Evolutionary conservation across 352 stramenopile genomes (phyloP).

Genomic region (Phytopythium kandeliae): DNA sequence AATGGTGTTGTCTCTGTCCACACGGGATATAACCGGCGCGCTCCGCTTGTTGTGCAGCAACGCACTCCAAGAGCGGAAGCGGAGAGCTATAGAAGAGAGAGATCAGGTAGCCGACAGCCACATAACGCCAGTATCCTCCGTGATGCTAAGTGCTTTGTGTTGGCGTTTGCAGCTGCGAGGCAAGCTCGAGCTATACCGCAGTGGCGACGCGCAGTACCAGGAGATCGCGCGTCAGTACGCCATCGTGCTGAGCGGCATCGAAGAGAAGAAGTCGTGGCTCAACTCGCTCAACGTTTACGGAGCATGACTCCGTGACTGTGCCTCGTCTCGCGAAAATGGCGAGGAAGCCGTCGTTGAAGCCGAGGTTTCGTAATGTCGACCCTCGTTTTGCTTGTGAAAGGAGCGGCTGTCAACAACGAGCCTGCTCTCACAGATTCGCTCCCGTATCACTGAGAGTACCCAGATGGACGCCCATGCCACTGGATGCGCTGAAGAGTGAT

Average conservation of each 20-base stretch:
- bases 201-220: slow-evolving; percentile 26
- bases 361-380: too few relatives aligned
- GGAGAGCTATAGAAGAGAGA: slow-evolving; percentile 14
- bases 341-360: too few relatives aligned
- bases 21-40: not conserved
- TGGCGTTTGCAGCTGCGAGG: slow-evolving; percentile 14
- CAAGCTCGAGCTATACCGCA: slow-evolving; percentile 30
- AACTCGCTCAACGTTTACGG: slow-evolving; percentile 34
- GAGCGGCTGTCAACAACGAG: too few relatives aligned
- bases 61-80: slow-evolving; percentile 18
- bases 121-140: too few relatives aligned
- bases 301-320: too few relatives aligned
- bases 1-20: not conserved
- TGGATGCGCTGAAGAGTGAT: too few relatives aligned
- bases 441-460: too few relatives aligned
- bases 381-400: too few relatives aligned
- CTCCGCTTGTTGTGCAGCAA: slow-evolving; percentile 8
- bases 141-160: not conserved
- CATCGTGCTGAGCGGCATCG: slow-evolving; percentile 21
- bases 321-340: too few relatives aligned
- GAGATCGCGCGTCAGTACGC: slow-evolving; percentile 29
- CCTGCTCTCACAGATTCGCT: too few relatives aligned
- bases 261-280: slow-evolving; percentile 38
- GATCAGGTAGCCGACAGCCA: slow-evolving; percentile 3
- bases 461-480: too few relatives aligned